Evolutionary conservation across 2,329 filamentous ascomycete species (phyloP), one percentile per base, ranked within the genome.

Genomic region (Hypoxylon sp.): DNA sequence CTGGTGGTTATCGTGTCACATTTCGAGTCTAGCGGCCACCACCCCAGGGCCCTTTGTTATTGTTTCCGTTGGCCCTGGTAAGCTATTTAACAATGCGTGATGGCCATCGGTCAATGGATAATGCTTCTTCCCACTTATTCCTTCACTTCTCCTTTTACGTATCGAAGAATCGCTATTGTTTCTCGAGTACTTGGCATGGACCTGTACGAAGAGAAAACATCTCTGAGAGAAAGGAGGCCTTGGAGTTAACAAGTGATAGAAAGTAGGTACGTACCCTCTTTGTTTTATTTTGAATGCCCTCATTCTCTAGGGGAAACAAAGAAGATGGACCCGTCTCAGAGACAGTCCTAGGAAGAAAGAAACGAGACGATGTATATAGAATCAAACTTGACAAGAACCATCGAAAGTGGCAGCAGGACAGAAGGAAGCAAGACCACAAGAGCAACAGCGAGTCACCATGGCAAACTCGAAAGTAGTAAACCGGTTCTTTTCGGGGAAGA

Each of bases 401-500:
- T 6, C 17, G 24, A 21, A 17, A 11, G 19, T 27, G 19, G 19
- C 6, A 46, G 13, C 21, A 37, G 17, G n/a, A 62, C 13, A 56
- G 32, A 1, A 50, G 13, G n/a, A 54, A 39, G 19, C 48, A 47
- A 27, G n/a, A 35, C 21, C 11, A n/a, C 13, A 31, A 10, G 37
- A 55, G 31, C 8, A 8, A 27, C 51, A 8, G 27, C 32, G 61
- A 56, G 39, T 58, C 17, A 29, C 19, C 24, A 60, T 60, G 56
- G 47, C 46, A 21, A 42, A 3, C 44, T 29, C 3, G 1, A 35
- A 27, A 2, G 24, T 42, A 8, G 32, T 37, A 53, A 55, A 50
- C 37, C 39, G 47, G 1, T n/a, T 32, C 19, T 70, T 62, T 53
- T 19, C 53, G 13, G 72, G 71, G 2, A 74, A 74, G 57, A 2